Conservation (phyloP, 2,329 filamentous ascomycete genomes). For the Fusarium sp. region DNA sequence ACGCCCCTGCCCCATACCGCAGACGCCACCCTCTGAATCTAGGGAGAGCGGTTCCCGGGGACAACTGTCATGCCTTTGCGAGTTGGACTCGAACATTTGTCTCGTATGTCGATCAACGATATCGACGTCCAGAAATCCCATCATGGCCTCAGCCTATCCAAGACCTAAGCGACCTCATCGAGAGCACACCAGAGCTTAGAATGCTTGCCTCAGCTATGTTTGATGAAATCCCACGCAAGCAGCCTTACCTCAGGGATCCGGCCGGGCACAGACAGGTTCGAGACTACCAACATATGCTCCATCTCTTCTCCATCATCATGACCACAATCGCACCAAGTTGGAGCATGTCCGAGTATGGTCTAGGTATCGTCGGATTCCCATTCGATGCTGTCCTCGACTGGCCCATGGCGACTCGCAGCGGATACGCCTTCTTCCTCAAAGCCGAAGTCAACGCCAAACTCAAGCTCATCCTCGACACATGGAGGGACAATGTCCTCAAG, state of each 20-base stretch:
- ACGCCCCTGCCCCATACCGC: not conserved
- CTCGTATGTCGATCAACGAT: not conserved
- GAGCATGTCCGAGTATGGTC: slow-evolving; percentile 3
- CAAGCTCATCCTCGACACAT: not conserved
- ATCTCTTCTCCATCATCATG: slow-evolving; percentile 31
- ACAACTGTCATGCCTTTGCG: not conserved
- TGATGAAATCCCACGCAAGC: slow-evolving; percentile 36
- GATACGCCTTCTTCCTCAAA: slow-evolving; percentile 22
- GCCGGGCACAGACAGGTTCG: slow-evolving; percentile 24
- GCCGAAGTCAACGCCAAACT: not conserved
- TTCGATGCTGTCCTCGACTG: slow-evolving; percentile 19
- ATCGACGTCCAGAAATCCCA: not conserved
- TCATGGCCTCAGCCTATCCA: not conserved
- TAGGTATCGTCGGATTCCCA: slow-evolving; percentile 10
- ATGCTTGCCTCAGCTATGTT: slow-evolving; percentile 36
- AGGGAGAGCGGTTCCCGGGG: not conserved
- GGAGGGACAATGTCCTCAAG: slow-evolving; percentile 9
- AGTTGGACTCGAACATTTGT: not conserved
- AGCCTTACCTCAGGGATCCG: slow-evolving; percentile 29
- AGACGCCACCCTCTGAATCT: not conserved
- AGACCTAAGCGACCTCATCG: slow-evolving; percentile 9
- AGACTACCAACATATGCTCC: slow-evolving; percentile 37
- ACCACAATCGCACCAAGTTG: slow-evolving; percentile 28
- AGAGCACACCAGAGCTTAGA: slow-evolving; percentile 33
- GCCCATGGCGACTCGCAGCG: slow-evolving; percentile 22